Evolutionary conservation across 805 yeast genomes (phyloP).

Genomic region (Hanseniaspora occidentalis): DNA sequence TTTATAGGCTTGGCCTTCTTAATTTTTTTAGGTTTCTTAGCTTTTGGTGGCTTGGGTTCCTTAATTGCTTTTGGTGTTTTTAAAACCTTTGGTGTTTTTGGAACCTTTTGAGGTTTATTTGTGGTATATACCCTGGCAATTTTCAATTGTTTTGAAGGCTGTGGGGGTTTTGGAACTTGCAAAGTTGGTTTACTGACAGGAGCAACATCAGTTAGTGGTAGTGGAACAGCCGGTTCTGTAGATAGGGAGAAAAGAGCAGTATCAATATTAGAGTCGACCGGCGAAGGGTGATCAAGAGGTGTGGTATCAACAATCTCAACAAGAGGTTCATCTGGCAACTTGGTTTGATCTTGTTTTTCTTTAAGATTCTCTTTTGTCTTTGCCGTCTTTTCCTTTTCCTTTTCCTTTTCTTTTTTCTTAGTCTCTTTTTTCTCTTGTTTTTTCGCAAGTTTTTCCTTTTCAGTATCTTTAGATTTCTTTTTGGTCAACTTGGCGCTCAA

Average conservation of each 20-base stretch:
- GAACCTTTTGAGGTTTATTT: no score
- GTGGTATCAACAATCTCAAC: slow-evolving; percentile 1
- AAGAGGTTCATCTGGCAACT: slow-evolving; percentile 3
- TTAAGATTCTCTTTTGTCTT: neutral
- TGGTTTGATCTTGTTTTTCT: slow-evolving; percentile 1
- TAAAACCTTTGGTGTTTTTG: no score
- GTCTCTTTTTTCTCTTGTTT: slow-evolving; percentile 1
- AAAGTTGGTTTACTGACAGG: no score
- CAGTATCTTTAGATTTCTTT: slow-evolving; percentile 11
- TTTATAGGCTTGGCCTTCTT: neutral
- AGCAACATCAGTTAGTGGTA: no score
- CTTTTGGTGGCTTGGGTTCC: neutral
- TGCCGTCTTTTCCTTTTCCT: neutral
- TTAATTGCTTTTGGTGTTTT: neutral
- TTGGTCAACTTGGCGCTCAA: slow-evolving; percentile 5
- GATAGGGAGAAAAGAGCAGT: neutral
- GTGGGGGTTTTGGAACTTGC: no score
- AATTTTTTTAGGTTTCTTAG: neutral
- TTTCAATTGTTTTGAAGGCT: no score
- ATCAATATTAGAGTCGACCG: neutral
- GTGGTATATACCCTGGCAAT: no score
- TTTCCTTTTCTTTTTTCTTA: neutral
- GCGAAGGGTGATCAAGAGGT: neutral
- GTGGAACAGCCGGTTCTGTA: no score
- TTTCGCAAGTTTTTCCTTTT: slow-evolving; percentile 1